A percentile compares a stretch with the other conserved stretches of the same genome.
phyloP scores from a whole-genome alignment of 805 yeast species.

The Ogataea angusta region DNA sequence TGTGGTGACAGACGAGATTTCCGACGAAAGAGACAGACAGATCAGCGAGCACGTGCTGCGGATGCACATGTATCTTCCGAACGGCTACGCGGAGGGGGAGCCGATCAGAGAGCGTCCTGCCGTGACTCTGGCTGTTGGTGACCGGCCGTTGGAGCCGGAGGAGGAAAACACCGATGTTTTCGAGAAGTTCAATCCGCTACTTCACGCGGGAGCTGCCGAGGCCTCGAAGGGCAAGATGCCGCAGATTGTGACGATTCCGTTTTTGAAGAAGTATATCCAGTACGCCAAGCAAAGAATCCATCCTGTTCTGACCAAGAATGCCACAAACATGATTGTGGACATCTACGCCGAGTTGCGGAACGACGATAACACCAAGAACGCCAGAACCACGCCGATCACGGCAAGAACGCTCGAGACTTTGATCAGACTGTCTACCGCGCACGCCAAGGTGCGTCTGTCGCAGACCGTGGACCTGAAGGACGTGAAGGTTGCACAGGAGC shows the following conservation, averaged over 20 bases:
- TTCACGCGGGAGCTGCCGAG: conserved; percentile 73
- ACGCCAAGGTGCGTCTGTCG: conserved; percentile 91
- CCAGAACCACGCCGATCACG: conserved; percentile 88
- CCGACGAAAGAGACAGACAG: conserved; percentile 76
- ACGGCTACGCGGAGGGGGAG: conserved; percentile 88
- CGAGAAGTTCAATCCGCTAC: conserved; percentile 76
- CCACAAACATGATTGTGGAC: conserved; percentile 76
- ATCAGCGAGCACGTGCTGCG: conserved; percentile 93
- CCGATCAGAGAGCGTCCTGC: conserved; percentile 79
- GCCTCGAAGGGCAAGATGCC: conserved; percentile 38
- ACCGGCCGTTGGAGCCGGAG: conserved; percentile 43
- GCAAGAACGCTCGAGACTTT: conserved; percentile 97
- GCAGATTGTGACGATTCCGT: conserved; percentile 69
- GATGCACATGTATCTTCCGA: conserved; percentile 86
- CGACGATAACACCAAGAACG: conserved; percentile 56
- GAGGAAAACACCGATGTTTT: conserved; percentile 62
- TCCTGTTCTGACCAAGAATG: conserved; percentile 75
- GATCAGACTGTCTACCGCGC: conserved; percentile 93
- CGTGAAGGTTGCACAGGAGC: conserved; percentile 80
- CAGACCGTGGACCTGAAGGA: conserved; percentile 70
- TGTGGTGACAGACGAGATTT: conserved; percentile 93
- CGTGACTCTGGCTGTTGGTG: conserved; percentile 80
- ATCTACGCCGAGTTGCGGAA: conserved; percentile 82
- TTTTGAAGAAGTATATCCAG: conserved; percentile 87
- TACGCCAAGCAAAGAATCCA: conserved; percentile 86